A percentile compares a stretch with the other conserved stretches of the same genome.
These are phyloP conservation scores for Rosa chinensis DNA, from an alignment of 306 rosid species.

Conservation along the genomic window DNA sequence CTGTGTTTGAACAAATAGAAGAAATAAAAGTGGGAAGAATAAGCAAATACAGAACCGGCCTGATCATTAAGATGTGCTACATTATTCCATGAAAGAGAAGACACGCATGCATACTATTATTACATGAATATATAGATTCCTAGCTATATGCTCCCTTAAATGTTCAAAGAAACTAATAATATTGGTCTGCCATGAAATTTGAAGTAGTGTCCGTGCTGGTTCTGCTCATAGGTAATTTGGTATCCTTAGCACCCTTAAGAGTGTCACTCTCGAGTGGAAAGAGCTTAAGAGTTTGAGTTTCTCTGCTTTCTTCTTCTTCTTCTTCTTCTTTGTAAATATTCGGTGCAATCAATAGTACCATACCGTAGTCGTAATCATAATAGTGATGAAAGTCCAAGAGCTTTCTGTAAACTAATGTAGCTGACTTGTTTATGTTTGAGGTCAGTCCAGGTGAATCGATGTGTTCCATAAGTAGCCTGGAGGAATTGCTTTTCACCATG, in stretches of 20 bases:
- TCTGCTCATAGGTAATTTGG: slow-evolving; percentile 14
- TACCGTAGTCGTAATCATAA: not conserved
- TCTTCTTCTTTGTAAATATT: not conserved
- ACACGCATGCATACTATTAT: not conserved
- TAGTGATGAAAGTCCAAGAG: slow-evolving; percentile 18
- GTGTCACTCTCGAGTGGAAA: slow-evolving; percentile 48
- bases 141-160: not conserved
- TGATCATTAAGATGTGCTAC: not conserved
- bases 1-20: not conserved
- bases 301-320: not conserved
- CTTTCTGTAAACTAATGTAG: not conserved
- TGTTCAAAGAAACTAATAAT: slow-evolving; percentile 54
- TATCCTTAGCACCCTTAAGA: slow-evolving; percentile 23
- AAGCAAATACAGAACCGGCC: not conserved
- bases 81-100: not conserved
- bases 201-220: slow-evolving; percentile 22
- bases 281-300: slow-evolving; percentile 51
- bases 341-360: not conserved
- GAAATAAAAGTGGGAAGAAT: not conserved
- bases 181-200: slow-evolving; percentile 24
- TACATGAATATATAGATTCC: not conserved
- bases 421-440: not conserved
- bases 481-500: not conserved
- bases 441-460: not conserved
- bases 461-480: not conserved